Conservation (phyloP, 495 filamentous ascomycete genomes). For the Sabuloglossum arenarium region DNA sequence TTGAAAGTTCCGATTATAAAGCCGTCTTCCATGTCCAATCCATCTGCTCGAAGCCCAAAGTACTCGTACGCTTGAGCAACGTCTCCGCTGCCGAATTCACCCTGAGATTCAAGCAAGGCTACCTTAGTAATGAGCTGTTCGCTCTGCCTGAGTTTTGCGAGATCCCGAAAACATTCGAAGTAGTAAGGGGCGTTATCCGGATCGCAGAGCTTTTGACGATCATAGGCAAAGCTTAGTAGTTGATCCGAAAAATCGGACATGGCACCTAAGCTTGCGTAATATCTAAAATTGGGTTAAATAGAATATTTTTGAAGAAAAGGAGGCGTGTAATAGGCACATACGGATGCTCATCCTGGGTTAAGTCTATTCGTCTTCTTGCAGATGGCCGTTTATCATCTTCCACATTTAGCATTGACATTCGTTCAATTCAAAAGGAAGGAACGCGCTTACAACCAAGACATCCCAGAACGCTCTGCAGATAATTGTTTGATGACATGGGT, state of each 20-base stretch:
- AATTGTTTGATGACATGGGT: conserved; percentile 16
- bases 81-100: conserved; percentile 19
- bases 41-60: conserved; percentile 25
- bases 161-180: conserved; percentile 25
- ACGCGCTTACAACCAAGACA: conserved; percentile 25
- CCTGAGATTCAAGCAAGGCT: conserved; percentile 20
- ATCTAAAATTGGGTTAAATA: conserved; percentile 13
- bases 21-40: conserved; percentile 26
- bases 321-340: conserved; percentile 7
- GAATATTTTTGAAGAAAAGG: conserved; percentile 3
- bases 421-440: conserved; percentile 1
- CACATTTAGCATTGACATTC: neutral
- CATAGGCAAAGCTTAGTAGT: conserved; percentile 27
- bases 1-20: conserved; percentile 36
- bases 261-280: conserved; percentile 25
- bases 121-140: conserved; percentile 19
- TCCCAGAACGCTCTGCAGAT: conserved; percentile 26
- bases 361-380: conserved; percentile 12
- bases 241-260: conserved; percentile 27
- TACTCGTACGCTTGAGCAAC: conserved; percentile 28
- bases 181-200: conserved; percentile 21
- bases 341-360: conserved; percentile 14
- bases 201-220: conserved; percentile 20
- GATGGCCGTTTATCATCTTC: conserved; percentile 13
- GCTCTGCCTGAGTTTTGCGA: conserved; percentile 21